Evolutionary conservation across 495 filamentous ascomycete species (phyloP).

Genomic region (Penicillium malachiteum): DNA sequence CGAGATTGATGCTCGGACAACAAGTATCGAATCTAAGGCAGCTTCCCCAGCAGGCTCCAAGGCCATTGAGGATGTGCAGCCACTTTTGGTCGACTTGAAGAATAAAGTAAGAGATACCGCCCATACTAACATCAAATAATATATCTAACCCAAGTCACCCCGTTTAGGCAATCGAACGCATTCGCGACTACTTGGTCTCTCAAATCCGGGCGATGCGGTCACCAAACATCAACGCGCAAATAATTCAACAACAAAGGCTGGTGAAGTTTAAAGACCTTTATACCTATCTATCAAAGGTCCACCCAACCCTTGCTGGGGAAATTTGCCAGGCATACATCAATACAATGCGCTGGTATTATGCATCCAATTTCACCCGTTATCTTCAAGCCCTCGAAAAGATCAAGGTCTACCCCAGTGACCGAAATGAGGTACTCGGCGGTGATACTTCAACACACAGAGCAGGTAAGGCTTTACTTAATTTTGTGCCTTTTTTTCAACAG

Average conservation of each 20-base stretch:
- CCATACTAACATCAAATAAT: not conserved
- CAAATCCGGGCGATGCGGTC: conserved; percentile 91
- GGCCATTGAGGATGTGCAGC: conserved; percentile 78
- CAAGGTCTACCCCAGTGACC: conserved; percentile 77
- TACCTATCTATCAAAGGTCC: conserved; percentile 75
- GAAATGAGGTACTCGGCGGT: conserved; percentile 78
- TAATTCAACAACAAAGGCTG: conserved; percentile 89
- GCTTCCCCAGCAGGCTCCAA: conserved; percentile 64
- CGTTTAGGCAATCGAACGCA: conserved; percentile 78
- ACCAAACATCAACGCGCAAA: conserved; percentile 92
- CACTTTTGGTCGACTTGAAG: conserved; percentile 76
- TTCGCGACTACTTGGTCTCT: conserved; percentile 88
- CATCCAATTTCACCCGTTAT: conserved; percentile 88
- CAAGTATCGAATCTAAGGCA: conserved; percentile 63
- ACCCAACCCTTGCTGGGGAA: conserved; percentile 75
- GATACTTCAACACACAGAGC: conserved; percentile 65
- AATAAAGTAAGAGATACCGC: conserved; percentile 62
- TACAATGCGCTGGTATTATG: conserved; percentile 98
- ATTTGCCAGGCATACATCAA: conserved; percentile 94
- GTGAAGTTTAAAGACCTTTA: conserved; percentile 85
- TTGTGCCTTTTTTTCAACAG: not conserved
- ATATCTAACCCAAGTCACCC: conserved; percentile 10
- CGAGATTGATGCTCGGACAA: conserved; percentile 77
- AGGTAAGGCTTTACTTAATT: conserved; percentile 28
- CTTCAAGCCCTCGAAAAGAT: conserved; percentile 78